phyloP scores from a whole-genome alignment of 805 yeast genomes.

The Kluyveromyces starmeri region DNA sequence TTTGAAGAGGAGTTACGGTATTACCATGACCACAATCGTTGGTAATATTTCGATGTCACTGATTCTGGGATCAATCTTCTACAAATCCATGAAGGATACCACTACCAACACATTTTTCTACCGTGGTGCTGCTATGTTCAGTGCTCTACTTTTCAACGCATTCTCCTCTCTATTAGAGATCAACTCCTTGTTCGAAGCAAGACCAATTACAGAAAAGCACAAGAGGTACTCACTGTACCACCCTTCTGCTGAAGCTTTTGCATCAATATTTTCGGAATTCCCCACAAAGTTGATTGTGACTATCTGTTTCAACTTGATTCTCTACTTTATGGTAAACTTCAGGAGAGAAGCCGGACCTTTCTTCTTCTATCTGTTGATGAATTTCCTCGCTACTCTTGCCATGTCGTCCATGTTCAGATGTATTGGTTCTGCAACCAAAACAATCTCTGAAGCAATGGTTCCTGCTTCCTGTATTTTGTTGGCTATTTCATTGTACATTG shows the following conservation, averaged over 20 bases:
- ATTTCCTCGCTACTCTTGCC: conserved; percentile 35
- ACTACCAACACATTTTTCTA: conserved; percentile 41
- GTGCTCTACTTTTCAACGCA: conserved; percentile 55
- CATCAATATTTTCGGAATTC: conserved; percentile 42
- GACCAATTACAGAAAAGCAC: conserved; percentile 53
- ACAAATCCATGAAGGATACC: conserved; percentile 32
- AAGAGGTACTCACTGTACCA: conserved; percentile 47
- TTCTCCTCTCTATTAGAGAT: conserved; percentile 53
- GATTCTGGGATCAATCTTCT: conserved; percentile 49
- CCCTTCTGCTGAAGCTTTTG: conserved; percentile 52
- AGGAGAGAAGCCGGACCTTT: conserved; percentile 44
- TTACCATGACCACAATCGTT: conserved; percentile 34
- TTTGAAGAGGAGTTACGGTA: conserved; percentile 41
- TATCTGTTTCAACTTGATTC: conserved; percentile 39
- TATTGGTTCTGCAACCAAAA: conserved; percentile 40
- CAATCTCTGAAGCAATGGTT: conserved; percentile 48
- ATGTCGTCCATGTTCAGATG: conserved; percentile 51
- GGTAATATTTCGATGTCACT: conserved; percentile 47
- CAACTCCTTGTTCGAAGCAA: conserved; percentile 43
- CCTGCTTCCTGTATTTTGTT: conserved; percentile 45
- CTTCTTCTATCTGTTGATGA: conserved; percentile 42
- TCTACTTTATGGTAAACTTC: conserved; percentile 47
- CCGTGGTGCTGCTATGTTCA: conserved; percentile 60
- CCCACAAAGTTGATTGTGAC: conserved; percentile 41
- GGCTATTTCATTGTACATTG: conserved; percentile 43